A percentile compares a stretch with the other conserved stretches of the same genome.
Conservation (phyloP, 306 rosid genomes). For the Malus sylvestris region DNA sequence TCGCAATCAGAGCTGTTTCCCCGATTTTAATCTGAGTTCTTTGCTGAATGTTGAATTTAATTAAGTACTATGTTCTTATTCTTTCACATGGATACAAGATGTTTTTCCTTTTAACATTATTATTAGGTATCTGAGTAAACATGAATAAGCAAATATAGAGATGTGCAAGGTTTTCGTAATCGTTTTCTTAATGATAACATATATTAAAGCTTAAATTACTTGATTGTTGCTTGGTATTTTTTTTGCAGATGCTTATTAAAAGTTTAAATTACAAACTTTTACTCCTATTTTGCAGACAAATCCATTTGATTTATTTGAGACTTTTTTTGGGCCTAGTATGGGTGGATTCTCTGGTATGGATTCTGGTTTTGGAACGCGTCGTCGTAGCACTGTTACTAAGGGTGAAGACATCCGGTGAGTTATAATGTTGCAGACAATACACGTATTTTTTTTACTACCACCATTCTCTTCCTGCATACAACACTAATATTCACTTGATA, state of each 20-base stretch:
- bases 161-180: background rate
- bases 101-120: background rate
- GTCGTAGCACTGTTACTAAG: constrained; percentile 82
- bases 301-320: constrained; percentile 96
- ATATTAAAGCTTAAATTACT: background rate
- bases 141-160: background rate
- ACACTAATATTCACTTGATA: background rate
- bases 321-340: constrained; percentile 86
- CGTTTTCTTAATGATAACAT: background rate
- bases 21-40: background rate
- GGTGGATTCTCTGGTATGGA: constrained; percentile 79
- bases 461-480: background rate
- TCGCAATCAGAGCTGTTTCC: background rate
- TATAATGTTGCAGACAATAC: constrained; percentile 1
- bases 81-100: background rate
- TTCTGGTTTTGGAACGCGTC: constrained; percentile 75
- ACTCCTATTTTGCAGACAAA: constrained; percentile 56
- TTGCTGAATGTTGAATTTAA: background rate
- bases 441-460: constrained; percentile 9
- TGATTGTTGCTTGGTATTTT: constrained; percentile 17
- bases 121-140: background rate
- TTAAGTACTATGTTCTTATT: background rate
- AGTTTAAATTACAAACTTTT: constrained; percentile 3
- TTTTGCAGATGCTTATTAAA: constrained; percentile 39
- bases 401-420: constrained; percentile 95